phyloP scores from a whole-genome alignment of 192 early-diverging fungal species.

The Entrophospora sp. region DNA sequence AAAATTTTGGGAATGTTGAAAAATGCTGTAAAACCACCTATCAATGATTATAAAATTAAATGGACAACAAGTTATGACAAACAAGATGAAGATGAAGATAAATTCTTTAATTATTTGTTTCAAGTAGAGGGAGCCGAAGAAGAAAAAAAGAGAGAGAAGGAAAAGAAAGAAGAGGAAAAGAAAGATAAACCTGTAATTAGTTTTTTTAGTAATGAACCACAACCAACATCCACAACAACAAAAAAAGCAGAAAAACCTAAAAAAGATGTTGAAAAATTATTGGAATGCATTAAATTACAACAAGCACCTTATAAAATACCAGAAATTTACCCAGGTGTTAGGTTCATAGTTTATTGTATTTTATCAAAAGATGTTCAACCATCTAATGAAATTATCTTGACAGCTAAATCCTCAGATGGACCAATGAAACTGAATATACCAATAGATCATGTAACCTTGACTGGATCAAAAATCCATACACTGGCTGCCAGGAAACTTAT shows the following conservation, averaged over 20 bases:
- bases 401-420: constrained; percentile 3
- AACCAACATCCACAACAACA: background rate
- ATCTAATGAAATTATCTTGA: background rate
- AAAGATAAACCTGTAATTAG: background rate
- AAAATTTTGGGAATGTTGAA: too few species aligned
- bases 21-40: too few species aligned
- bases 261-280: background rate
- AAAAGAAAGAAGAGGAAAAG: too few species aligned
- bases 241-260: background rate
- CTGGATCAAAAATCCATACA: constrained; percentile 11
- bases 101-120: too few species aligned
- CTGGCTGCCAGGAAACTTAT: constrained; percentile 16
- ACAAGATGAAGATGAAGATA: too few species aligned
- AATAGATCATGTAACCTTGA: background rate
- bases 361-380: background rate
- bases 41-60: constrained; percentile 41
- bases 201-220: background rate
- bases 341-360: constrained; percentile 9
- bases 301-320: constrained; percentile 11
- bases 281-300: background rate
- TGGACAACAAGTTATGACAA: background rate
- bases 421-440: background rate
- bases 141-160: background rate
- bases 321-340: background rate
- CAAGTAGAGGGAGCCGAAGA: too few species aligned